Percentiles rank a stretch among this genome's conserved stretches.
Evolutionary conservation across 2,329 filamentous ascomycete genomes (phyloP).

Genomic region (Orbilia ellipsospora): DNA sequence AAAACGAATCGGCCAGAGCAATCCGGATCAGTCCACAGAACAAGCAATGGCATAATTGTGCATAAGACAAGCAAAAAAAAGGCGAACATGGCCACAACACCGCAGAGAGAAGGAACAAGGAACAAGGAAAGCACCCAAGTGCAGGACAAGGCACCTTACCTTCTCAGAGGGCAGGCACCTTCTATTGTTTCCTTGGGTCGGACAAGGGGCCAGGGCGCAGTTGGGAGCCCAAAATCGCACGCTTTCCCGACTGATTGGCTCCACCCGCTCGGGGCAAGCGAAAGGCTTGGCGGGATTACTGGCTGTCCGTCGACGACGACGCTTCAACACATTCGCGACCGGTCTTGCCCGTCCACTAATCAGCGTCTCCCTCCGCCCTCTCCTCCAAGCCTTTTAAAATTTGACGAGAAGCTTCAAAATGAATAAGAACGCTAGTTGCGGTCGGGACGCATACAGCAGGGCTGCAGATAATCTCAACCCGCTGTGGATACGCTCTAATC

Average conservation of each 20-base stretch:
- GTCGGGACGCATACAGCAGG: conserved; percentile 39
- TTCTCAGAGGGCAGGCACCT: neutral
- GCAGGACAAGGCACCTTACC: no score
- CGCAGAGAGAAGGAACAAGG: no score
- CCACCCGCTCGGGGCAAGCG: conserved; percentile 27
- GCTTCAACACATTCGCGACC: conserved; percentile 49
- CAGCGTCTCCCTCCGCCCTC: conserved; percentile 26
- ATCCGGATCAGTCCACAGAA: neutral
- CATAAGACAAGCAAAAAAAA: no score
- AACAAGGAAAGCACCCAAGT: no score
- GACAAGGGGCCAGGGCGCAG: neutral
- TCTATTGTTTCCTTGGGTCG: conserved; percentile 9
- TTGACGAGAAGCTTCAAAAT: conserved; percentile 49
- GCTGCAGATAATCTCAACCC: conserved; percentile 54
- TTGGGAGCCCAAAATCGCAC: neutral
- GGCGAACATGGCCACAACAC: no score
- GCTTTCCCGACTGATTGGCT: conserved; percentile 43
- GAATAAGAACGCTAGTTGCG: conserved; percentile 21
- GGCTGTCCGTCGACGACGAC: conserved; percentile 40
- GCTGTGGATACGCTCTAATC: conserved; percentile 43
- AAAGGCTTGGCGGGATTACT: conserved; percentile 43
- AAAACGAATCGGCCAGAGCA: conserved; percentile 9
- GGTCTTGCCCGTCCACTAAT: conserved; percentile 53
- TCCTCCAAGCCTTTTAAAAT: conserved; percentile 31
- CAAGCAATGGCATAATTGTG: no score